Conservation (phyloP, 1,284 basidiomycete genomes). For the Boletus semigastroideus region DNA sequence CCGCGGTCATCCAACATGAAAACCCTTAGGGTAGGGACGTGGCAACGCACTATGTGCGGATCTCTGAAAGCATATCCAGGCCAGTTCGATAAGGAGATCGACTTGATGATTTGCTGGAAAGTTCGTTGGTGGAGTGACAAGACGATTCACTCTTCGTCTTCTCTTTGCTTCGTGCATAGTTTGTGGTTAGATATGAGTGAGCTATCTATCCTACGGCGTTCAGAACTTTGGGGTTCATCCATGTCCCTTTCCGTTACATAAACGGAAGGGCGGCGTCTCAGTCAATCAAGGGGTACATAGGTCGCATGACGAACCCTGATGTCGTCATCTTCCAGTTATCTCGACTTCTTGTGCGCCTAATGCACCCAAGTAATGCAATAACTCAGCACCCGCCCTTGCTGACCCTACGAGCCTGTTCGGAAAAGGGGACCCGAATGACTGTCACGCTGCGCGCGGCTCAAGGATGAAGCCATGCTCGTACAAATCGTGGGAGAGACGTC, state of each 20-base stretch:
- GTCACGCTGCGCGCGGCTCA: constrained; percentile 7
- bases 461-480: constrained; percentile 6
- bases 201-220: not conserved
- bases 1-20: no score
- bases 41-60: no score
- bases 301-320: not conserved
- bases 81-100: no score
- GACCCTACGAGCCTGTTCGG: not conserved
- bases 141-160: no score
- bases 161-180: no score
- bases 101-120: no score
- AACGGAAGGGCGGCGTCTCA: not conserved
- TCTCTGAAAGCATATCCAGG: no score
- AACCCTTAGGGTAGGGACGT: no score
- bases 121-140: no score
- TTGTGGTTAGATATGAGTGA: not conserved
- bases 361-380: not conserved
- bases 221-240: not conserved
- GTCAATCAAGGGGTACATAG: not conserved
- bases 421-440: not conserved
- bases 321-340: not conserved
- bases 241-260: not conserved
- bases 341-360: not conserved
- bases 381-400: not conserved
- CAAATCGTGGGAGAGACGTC: constrained; percentile 1